These are phyloP conservation scores for Neoarthrinium moseri DNA, from an alignment of 2,329 filamentous ascomycete species.

Conservation along the genomic window DNA sequence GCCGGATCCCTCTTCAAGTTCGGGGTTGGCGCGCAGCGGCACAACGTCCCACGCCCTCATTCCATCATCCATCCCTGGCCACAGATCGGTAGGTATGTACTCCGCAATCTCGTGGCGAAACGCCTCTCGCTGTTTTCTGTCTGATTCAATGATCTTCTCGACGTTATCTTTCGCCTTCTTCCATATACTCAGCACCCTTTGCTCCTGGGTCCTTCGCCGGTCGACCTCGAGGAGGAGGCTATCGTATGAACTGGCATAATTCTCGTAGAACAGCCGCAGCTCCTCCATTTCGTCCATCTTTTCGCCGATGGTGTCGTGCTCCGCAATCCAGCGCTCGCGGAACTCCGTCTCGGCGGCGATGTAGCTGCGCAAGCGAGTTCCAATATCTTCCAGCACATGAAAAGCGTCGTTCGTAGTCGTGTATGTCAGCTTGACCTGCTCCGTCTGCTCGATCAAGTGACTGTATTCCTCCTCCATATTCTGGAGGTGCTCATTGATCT, in stretches of 20 bases:
- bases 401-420: constrained; percentile 62
- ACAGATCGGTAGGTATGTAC: constrained; percentile 83
- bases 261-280: constrained; percentile 80
- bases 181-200: constrained; percentile 71
- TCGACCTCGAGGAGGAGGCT: constrained; percentile 81
- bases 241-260: constrained; percentile 82
- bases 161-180: constrained; percentile 76
- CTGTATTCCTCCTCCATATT: constrained; percentile 74
- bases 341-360: constrained; percentile 65
- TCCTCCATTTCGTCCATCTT: constrained; percentile 75
- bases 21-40: constrained; percentile 30
- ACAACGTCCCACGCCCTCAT: constrained; percentile 52
- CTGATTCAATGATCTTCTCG: constrained; percentile 70
- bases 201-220: constrained; percentile 69
- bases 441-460: constrained; percentile 62
- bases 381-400: constrained; percentile 64
- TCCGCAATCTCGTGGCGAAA: constrained; percentile 84
- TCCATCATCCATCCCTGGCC: constrained; percentile 70
- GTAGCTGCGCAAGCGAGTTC: constrained; percentile 63
- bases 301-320: constrained; percentile 65
- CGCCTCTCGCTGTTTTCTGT: constrained; percentile 69
- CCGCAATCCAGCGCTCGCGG: constrained; percentile 67
- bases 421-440: constrained; percentile 54
- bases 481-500: constrained; percentile 72
- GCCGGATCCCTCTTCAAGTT: constrained; percentile 16